Percentiles rank a stretch among this genome's conserved stretches.
These are phyloP conservation scores for Purpureocillium lavendulum DNA, from an alignment of 2,329 filamentous ascomycete genomes.

Conservation along the genomic window DNA sequence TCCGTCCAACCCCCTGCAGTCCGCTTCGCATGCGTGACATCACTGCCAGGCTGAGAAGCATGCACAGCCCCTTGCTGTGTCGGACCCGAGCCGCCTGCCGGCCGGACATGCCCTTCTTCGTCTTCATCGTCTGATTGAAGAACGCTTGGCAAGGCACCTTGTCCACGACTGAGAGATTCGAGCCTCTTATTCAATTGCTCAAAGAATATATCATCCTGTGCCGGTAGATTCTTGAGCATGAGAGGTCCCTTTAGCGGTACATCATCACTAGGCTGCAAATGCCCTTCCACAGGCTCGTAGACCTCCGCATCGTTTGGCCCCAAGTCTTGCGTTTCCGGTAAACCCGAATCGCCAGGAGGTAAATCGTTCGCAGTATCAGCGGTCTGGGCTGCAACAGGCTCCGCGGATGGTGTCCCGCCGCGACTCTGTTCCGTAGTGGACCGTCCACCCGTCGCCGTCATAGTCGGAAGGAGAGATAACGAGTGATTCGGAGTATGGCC, in stretches of 20 bases:
- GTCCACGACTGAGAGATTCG: constrained; percentile 36
- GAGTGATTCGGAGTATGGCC: constrained; percentile 56
- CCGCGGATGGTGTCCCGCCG: constrained; percentile 18
- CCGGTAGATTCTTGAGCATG: constrained; percentile 46
- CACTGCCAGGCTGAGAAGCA: constrained; percentile 5
- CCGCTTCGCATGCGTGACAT: constrained; percentile 10
- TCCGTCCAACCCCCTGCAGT: constrained; percentile 11
- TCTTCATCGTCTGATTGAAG: constrained; percentile 12
- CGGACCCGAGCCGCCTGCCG: not conserved
- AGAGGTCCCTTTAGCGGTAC: constrained; percentile 41
- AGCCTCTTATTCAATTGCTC: constrained; percentile 41
- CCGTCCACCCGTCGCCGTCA: constrained; percentile 28
- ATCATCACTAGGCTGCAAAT: constrained; percentile 34
- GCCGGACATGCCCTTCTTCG: not conserved
- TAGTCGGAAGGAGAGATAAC: constrained; percentile 40
- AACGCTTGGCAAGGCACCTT: constrained; percentile 38
- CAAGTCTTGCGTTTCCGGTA: too few relatives aligned
- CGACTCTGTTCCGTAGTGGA: constrained; percentile 17
- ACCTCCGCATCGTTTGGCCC: not conserved
- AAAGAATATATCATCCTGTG: constrained; percentile 47
- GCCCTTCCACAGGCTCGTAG: constrained; percentile 14
- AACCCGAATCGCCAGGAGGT: not conserved
- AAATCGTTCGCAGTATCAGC: not conserved
- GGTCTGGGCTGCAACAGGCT: too few relatives aligned
- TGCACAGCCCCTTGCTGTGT: too few relatives aligned